These are phyloP conservation scores for Pichia rugopelliculosa DNA, from an alignment of 805 yeast genomes.

Conservation along the genomic window DNA sequence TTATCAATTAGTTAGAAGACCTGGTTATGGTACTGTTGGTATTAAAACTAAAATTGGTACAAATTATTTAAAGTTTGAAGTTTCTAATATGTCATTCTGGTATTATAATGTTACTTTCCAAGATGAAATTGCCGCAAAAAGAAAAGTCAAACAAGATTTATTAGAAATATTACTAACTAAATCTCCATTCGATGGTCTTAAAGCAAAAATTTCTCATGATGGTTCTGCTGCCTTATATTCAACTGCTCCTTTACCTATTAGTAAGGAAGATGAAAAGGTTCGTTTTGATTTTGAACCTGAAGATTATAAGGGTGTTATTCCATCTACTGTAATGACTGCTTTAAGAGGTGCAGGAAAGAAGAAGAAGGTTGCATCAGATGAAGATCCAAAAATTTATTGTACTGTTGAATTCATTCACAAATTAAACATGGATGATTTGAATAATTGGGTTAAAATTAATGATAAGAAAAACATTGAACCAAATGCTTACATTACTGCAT, in stretches of 20 bases:
- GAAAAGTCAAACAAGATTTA: constrained; percentile 15
- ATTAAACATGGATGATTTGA: constrained; percentile 19
- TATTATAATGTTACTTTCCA: constrained; percentile 21
- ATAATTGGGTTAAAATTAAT: constrained; percentile 13
- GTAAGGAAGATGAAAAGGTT: constrained; percentile 14
- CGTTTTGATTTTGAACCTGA: constrained; percentile 15
- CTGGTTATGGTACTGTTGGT: constrained; percentile 21
- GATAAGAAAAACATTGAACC: constrained; percentile 18
- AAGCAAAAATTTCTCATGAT: constrained; percentile 18
- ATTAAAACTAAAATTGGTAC: constrained; percentile 19
- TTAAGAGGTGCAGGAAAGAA: constrained; percentile 8
- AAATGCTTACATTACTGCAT: constrained; percentile 18
- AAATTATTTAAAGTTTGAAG: constrained; percentile 15
- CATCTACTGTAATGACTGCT: constrained; percentile 12
- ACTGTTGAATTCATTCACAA: constrained; percentile 19
- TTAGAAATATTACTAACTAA: constrained; percentile 17
- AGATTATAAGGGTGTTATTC: constrained; percentile 17
- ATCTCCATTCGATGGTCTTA: constrained; percentile 13
- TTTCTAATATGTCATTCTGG: constrained; percentile 14
- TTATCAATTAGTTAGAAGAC: constrained; percentile 15
- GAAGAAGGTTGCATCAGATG: not conserved
- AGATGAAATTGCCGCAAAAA: constrained; percentile 14
- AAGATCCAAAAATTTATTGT: constrained; percentile 12
- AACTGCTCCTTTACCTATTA: constrained; percentile 15
- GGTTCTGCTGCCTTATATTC: constrained; percentile 18